Evolutionary conservation across 2,329 filamentous ascomycete species (phyloP).

Genomic region (Apiospora arundinis): DNA sequence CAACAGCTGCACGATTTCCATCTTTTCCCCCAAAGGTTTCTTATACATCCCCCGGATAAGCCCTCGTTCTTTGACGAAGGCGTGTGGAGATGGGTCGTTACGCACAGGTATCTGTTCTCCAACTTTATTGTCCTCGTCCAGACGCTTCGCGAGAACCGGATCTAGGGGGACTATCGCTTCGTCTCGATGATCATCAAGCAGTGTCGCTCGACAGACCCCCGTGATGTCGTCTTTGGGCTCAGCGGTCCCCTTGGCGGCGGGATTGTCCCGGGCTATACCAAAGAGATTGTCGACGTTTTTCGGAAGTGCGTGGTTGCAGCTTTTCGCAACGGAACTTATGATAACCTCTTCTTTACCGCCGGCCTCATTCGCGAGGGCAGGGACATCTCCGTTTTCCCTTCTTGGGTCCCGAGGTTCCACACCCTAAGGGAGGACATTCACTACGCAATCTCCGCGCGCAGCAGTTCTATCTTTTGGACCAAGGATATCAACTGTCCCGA

Average conservation of each 20-base stretch:
- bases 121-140: background rate
- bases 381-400: conserved; percentile 4
- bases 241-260: background rate
- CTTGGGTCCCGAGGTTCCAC: conserved; percentile 18
- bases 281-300: conserved; percentile 10
- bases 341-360: too few relatives aligned
- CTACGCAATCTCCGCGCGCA: background rate
- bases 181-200: background rate
- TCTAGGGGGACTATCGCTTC: conserved; percentile 3
- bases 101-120: background rate
- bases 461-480: background rate
- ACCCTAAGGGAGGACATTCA: background rate
- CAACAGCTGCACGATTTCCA: conserved; percentile 18
- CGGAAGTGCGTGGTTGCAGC: conserved; percentile 10
- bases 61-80: background rate
- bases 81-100: background rate
- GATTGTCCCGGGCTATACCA: conserved; percentile 11
- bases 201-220: conserved; percentile 10
- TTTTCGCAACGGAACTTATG: too few relatives aligned
- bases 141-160: background rate
- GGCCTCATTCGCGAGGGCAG: conserved; percentile 19
- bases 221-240: conserved; percentile 20
- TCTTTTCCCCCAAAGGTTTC: conserved; percentile 3
- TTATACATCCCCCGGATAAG: background rate
- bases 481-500: background rate